Conservation (phyloP, 2,329 filamentous ascomycete genomes). For the Phaeophleospora eucalypticola region DNA sequence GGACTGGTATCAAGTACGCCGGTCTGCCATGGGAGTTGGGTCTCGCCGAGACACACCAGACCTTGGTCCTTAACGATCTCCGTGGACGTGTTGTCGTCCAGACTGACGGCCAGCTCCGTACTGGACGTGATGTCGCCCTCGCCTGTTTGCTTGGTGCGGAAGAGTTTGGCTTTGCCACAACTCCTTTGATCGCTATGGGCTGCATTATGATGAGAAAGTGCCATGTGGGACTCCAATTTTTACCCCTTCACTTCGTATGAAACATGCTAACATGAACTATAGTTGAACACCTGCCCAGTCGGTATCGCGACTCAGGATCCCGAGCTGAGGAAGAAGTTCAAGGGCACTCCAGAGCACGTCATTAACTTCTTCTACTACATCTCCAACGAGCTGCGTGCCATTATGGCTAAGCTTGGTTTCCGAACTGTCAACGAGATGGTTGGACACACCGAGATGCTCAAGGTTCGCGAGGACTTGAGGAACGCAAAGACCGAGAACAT, state of each 20-base stretch:
- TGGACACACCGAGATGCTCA: constrained; percentile 80
- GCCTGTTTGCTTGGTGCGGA: constrained; percentile 95
- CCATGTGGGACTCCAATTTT: constrained; percentile 10
- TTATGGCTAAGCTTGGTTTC: constrained; percentile 95
- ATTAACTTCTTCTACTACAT: constrained; percentile 99
- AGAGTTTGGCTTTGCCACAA: constrained; percentile 94
- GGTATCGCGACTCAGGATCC: constrained; percentile 95
- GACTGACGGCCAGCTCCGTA: constrained; percentile 90
- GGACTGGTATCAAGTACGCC: constrained; percentile 98
- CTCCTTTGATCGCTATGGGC: constrained; percentile 92
- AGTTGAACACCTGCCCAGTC: constrained; percentile 75
- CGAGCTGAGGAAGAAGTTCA: constrained; percentile 89
- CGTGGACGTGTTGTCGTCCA: constrained; percentile 94
- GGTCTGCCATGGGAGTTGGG: constrained; percentile 95
- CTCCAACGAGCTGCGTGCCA: constrained; percentile 89
- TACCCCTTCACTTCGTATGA: not conserved
- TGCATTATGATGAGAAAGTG: constrained; percentile 93
- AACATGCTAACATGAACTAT: constrained; percentile 19
- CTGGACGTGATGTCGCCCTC: constrained; percentile 88
- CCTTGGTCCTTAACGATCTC: constrained; percentile 89
- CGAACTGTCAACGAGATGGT: constrained; percentile 98
- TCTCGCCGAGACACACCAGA: constrained; percentile 96
- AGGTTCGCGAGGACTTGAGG: constrained; percentile 81
- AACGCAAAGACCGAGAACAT: constrained; percentile 89
- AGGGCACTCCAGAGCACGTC: constrained; percentile 87